Evolutionary conservation across 306 rosid species (phyloP), one percentile per base, ranked within the genome.

Genomic region (Vigna hirtella): DNA sequence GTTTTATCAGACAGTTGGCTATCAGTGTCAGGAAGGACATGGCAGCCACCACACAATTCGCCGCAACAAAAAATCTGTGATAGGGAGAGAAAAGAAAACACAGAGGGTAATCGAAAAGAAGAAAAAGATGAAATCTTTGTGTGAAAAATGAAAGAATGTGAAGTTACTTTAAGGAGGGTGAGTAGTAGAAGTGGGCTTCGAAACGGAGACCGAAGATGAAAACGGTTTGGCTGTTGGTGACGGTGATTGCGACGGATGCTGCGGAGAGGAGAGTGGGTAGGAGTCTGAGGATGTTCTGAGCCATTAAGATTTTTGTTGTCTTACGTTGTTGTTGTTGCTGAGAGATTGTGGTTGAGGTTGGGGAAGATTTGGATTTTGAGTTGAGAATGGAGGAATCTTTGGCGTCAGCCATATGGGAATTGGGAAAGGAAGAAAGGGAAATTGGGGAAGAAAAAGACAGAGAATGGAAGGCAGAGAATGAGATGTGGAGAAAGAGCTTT

Each of bases 61-160:
- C 87, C 17, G 84, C 90, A 20, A 92, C 85, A 81, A 92, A 72
- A 79, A 87, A 92, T 85, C 97, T 92, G 84, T 3, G 12, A 38
- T 18, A 43, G 3, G 28, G 50, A 64, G 38, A 30, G 28, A 32
- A 36, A 24, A 8, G 9, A 6, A 34, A 50, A 50, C 1, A 64
- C 30, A 63, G 34, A 13, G 68, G 7, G 2, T 63, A 65, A 51
- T 34, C 5, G 40, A 28, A 47, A 47, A 8, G 15, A 3, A 17
- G 45, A 6, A 28, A 16, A 13, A 28, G 58, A 13, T 14, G 1
- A 3, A 45, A 5, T 1, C 47, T n/a, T 26, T 36, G 43, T 8
- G 8, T 11, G 26, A 48, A 82, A 69, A 30, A 59, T 80, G 72
- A 5, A 51, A 83, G 81, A 6, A 6, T 36, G 42, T 36, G 42